These are phyloP conservation scores for Dactylella cylindrospora DNA, from an alignment of 2,329 filamentous ascomycete species.

Conservation along the genomic window DNA sequence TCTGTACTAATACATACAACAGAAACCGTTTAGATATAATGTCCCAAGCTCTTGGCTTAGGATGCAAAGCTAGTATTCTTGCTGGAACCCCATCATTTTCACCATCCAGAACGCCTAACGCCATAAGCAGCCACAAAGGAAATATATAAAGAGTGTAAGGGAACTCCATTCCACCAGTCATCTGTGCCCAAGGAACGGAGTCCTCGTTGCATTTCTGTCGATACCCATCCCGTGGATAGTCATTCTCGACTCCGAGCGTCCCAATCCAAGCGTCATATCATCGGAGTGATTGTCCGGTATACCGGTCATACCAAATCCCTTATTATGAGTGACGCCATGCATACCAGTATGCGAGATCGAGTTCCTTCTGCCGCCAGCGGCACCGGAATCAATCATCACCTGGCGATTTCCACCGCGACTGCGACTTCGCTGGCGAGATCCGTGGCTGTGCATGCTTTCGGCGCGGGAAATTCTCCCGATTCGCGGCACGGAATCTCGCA, in stretches of 20 bases:
- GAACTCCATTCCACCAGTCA: conserved; percentile 2
- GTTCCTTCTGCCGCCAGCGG: conserved; percentile 1
- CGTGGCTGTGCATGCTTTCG: conserved; percentile 1
- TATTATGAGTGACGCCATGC: neutral
- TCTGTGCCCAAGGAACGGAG: conserved; percentile 3
- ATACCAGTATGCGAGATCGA: conserved; percentile 6
- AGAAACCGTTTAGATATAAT: too few relatives aligned
- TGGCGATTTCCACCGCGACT: conserved; percentile 3
- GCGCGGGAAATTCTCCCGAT: conserved; percentile 5
- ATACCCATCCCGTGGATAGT: conserved; percentile 17
- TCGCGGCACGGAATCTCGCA: too few relatives aligned
- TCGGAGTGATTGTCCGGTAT: conserved; percentile 12
- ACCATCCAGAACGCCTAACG: conserved; percentile 20
- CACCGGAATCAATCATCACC: conserved; percentile 14
- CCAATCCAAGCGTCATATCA: conserved; percentile 4
- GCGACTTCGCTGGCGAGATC: conserved; percentile 4
- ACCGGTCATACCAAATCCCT: conserved; percentile 13
- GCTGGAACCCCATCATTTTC: neutral
- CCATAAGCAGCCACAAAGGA: conserved; percentile 3
- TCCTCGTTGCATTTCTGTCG: conserved; percentile 10
- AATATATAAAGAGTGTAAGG: conserved; percentile 3
- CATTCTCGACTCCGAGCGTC: conserved; percentile 10
- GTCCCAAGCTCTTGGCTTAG: too few relatives aligned
- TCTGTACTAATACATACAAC: too few relatives aligned
- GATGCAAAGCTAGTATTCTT: too few relatives aligned